A percentile compares a stretch with the other conserved stretches of the same genome.
Evolutionary conservation across 2,329 filamentous ascomycete genomes (phyloP).

Genomic region (Pleurostoma richardsiae): DNA sequence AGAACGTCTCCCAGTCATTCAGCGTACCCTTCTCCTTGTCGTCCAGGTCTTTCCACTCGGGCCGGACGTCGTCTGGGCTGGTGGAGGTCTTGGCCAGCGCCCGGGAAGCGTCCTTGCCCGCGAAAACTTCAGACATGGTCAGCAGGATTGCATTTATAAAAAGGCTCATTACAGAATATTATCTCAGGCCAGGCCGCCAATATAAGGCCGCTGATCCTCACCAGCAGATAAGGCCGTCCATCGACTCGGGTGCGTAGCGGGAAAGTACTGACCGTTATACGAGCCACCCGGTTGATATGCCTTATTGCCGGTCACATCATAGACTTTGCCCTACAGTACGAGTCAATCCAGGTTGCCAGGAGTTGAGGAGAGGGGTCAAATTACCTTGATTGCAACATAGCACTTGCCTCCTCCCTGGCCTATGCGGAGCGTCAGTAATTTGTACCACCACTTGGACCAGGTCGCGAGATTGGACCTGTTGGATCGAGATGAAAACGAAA

Average conservation of each 20-base stretch:
- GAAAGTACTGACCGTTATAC: constrained; percentile 67
- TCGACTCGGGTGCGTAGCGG: not conserved
- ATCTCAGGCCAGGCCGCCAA: too few species aligned
- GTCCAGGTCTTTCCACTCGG: constrained; percentile 77
- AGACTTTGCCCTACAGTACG: constrained; percentile 70
- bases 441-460: too few species aligned
- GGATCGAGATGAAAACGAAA: not conserved
- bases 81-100: constrained; percentile 83
- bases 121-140: constrained; percentile 68
- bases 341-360: constrained; percentile 42
- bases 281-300: constrained; percentile 77
- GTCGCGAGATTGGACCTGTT: too few species aligned
- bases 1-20: constrained; percentile 93
- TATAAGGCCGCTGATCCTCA: not conserved
- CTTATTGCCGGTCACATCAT: constrained; percentile 88
- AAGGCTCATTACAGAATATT: too few species aligned
- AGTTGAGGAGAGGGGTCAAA: constrained; percentile 27
- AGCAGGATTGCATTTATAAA: not conserved
- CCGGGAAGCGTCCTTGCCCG: constrained; percentile 91
- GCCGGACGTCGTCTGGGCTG: constrained; percentile 73
- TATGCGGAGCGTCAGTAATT: constrained; percentile 22
- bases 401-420: constrained; percentile 60
- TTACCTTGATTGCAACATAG: constrained; percentile 67
- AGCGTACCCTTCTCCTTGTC: constrained; percentile 83
- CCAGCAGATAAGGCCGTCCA: not conserved